phyloP scores from a whole-genome alignment of 345 rosid genomes.

The Gossypium turneri region DNA sequence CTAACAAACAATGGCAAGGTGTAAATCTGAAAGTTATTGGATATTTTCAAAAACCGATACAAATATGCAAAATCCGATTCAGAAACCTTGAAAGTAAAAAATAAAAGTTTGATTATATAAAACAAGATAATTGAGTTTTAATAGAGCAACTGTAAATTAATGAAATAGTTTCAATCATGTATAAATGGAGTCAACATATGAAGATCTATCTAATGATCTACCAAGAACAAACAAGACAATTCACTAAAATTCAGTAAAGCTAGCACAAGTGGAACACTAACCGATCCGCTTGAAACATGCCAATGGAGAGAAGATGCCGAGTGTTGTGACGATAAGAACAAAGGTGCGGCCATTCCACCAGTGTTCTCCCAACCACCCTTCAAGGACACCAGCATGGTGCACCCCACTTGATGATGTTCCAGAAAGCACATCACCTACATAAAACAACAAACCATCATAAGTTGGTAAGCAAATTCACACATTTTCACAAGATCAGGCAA shows the following conservation, averaged over 20 bases:
- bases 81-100: not conserved
- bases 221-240: not conserved
- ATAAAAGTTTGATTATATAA: not conserved
- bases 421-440: slow-evolving; percentile 60
- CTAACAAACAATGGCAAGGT: not conserved
- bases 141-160: not conserved
- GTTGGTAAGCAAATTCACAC: slow-evolving; percentile 8
- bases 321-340: slow-evolving; percentile 62
- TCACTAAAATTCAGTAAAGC: not conserved
- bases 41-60: not conserved
- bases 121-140: not conserved
- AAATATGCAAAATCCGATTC: not conserved
- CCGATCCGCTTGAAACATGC: slow-evolving; percentile 82
- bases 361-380: slow-evolving; percentile 78
- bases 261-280: slow-evolving; percentile 26
- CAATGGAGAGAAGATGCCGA: slow-evolving; percentile 65
- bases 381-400: slow-evolving; percentile 79
- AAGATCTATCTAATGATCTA: slow-evolving; percentile 3
- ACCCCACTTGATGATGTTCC: slow-evolving; percentile 74
- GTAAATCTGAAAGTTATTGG: not conserved
- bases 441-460: slow-evolving; percentile 9
- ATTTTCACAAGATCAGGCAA: slow-evolving; percentile 1
- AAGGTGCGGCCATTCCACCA: slow-evolving; percentile 76
- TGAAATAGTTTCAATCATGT: not conserved
- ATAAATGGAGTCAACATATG: not conserved